Evolutionary conservation across 1,284 basidiomycete species (phyloP).

Genomic region (Trametes polyzona): DNA sequence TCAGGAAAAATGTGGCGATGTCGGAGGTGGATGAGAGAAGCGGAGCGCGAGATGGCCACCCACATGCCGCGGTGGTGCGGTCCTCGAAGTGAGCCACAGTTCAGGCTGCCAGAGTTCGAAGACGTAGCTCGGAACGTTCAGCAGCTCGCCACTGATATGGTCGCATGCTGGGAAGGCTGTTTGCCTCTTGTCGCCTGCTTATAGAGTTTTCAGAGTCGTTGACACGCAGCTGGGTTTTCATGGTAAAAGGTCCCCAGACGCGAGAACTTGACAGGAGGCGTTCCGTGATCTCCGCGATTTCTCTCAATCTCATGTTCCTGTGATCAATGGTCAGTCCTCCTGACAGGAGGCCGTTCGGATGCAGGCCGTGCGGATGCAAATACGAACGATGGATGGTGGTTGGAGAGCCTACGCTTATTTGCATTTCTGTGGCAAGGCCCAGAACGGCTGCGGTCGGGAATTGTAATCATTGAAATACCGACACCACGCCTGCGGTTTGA

Average conservation of each 20-base stretch:
- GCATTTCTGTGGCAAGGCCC: not conserved
- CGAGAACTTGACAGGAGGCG: slow-evolving; percentile 20
- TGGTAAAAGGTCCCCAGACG: slow-evolving; percentile 4
- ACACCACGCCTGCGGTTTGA: no score
- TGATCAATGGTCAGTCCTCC: slow-evolving; percentile 14
- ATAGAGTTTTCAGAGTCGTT: not conserved
- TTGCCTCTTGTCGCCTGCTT: slow-evolving; percentile 12
- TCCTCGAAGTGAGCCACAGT: slow-evolving; percentile 5
- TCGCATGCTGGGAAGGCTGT: slow-evolving; percentile 15
- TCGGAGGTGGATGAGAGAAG: slow-evolving; percentile 16
- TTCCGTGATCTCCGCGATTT: slow-evolving; percentile 21
- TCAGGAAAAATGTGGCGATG: slow-evolving; percentile 8
- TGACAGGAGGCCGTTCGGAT: not conserved
- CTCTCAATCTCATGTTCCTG: slow-evolving; percentile 21
- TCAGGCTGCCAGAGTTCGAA: not conserved
- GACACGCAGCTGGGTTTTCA: not conserved
- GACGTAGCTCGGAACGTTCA: not conserved
- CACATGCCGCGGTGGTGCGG: slow-evolving; percentile 11
- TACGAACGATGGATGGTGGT: not conserved
- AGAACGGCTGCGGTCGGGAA: no score
- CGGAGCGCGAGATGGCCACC: slow-evolving; percentile 18
- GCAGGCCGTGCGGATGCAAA: not conserved
- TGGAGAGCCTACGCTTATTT: not conserved
- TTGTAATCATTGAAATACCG: no score
- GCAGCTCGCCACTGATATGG: no score